A percentile compares a stretch with the other conserved stretches of the same genome.
phyloP scores from a whole-genome alignment of 495 filamentous ascomycete genomes.

The Thermochaetoides thermophila region DNA sequence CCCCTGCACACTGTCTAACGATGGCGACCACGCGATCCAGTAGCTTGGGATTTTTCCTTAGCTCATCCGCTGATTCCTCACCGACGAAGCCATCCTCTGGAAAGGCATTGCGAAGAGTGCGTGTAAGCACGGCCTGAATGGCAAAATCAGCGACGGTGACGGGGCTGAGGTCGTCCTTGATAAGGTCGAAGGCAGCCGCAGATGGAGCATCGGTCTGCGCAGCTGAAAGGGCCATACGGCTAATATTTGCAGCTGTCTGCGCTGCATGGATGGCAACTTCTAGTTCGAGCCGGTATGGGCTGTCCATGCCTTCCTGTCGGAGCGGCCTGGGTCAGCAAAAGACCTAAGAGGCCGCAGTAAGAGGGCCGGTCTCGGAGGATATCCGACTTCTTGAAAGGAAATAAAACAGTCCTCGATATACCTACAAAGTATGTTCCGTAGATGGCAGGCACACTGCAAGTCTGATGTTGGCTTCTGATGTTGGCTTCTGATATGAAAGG shows the following conservation, averaged over 20 bases:
- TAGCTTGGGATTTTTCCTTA: conserved; percentile 34
- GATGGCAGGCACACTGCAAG: no score
- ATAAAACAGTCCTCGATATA: no score
- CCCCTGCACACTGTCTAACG: conserved; percentile 1
- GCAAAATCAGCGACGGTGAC: conserved; percentile 58
- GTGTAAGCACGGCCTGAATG: conserved; percentile 47
- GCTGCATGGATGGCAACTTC: conserved; percentile 17
- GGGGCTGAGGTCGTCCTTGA: conserved; percentile 44
- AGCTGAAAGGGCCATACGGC: conserved; percentile 18
- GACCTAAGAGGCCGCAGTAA: no score
- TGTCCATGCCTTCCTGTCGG: conserved; percentile 23
- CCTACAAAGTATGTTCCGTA: no score
- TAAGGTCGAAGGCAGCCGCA: conserved; percentile 4
- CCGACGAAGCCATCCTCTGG: conserved; percentile 44
- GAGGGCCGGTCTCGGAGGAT: no score
- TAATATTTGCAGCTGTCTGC: conserved; percentile 23
- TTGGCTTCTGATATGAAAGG: no score
- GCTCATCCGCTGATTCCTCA: conserved; percentile 44
- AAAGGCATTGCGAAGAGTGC: conserved; percentile 37
- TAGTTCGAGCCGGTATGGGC: conserved; percentile 21
- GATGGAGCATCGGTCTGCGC: conserved; percentile 5
- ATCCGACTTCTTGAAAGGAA: no score
- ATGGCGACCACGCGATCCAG: conserved; percentile 40
- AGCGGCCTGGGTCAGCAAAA: no score
- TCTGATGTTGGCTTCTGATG: no score